Evolutionary conservation across 1,284 basidiomycete genomes (phyloP).

Genomic region (Pholiota adiposa): DNA sequence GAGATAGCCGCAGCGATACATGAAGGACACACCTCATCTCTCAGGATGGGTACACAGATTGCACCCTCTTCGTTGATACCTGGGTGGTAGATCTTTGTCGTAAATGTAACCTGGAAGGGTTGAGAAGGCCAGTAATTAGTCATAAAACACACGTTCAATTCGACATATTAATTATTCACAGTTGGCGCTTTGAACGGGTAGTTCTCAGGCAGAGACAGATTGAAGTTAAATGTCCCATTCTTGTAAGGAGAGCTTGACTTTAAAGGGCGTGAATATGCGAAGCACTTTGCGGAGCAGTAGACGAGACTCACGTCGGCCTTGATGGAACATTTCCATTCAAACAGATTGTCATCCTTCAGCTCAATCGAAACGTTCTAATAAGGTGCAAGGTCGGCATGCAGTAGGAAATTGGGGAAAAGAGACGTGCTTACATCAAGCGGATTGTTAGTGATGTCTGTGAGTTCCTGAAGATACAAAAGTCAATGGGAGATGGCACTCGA

Average conservation of each 20-base stretch:
- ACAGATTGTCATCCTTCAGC: constrained; percentile 74
- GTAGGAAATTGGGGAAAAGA: not conserved
- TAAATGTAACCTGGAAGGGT: constrained; percentile 73
- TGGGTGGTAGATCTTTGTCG: constrained; percentile 90
- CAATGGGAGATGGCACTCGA: constrained; percentile 13
- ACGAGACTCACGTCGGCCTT: constrained; percentile 68
- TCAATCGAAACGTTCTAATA: constrained; percentile 65
- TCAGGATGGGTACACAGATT: constrained; percentile 81
- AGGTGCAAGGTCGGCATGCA: constrained; percentile 5
- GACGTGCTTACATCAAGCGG: constrained; percentile 58
- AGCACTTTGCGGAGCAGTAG: constrained; percentile 4
- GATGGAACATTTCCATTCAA: constrained; percentile 80
- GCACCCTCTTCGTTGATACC: constrained; percentile 91
- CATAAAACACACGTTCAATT: not conserved
- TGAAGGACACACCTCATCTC: constrained; percentile 71
- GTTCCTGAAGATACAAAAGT: constrained; percentile 51
- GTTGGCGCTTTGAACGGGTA: constrained; percentile 92
- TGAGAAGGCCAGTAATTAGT: constrained; percentile 3
- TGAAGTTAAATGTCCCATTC: constrained; percentile 82
- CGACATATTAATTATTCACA: constrained; percentile 45
- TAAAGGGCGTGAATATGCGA: constrained; percentile 5
- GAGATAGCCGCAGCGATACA: constrained; percentile 15
- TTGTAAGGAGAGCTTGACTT: constrained; percentile 85
- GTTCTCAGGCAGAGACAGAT: constrained; percentile 69
- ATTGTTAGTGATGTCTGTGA: constrained; percentile 58